phyloP scores from a whole-genome alignment of 2,329 filamentous ascomycete species.

The Arachnomyces sp. region DNA sequence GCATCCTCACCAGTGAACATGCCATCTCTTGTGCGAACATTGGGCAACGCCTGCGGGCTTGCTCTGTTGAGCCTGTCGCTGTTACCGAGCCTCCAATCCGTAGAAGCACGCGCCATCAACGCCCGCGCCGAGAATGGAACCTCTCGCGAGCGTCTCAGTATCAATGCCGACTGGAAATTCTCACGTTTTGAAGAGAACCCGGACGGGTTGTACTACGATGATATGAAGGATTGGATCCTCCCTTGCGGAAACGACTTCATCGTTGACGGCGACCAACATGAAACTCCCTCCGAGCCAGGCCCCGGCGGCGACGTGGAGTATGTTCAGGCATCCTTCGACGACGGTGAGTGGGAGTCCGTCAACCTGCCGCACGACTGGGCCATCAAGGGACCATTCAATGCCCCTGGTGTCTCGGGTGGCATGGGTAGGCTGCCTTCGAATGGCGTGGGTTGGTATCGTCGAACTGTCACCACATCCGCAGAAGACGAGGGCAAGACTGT shows the following conservation, averaged over 20 bases:
- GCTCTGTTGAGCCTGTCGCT: too few species aligned
- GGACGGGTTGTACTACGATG: conserved; percentile 29
- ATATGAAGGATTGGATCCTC: conserved; percentile 36
- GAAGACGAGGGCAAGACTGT: conserved; percentile 32
- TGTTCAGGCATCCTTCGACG: conserved; percentile 30
- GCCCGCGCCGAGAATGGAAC: too few species aligned
- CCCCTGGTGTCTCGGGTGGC: conserved; percentile 28
- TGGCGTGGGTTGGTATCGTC: conserved; percentile 49
- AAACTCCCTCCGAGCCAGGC: conserved; percentile 23
- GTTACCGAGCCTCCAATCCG: too few species aligned
- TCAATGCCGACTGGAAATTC: conserved; percentile 35
- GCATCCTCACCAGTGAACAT: too few species aligned
- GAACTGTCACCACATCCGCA: conserved; percentile 25
- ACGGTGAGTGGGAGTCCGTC: conserved; percentile 35
- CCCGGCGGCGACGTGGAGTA: conserved; percentile 25
- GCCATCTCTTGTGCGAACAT: too few species aligned
- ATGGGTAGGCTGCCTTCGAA: conserved; percentile 42
- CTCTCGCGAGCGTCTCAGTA: conserved; percentile 20
- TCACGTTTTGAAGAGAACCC: conserved; percentile 29
- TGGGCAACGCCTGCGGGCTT: too few species aligned
- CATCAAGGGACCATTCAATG: conserved; percentile 39
- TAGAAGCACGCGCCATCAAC: too few species aligned
- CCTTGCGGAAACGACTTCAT: conserved; percentile 38
- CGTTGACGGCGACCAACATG: conserved; percentile 20
- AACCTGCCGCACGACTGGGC: conserved; percentile 45